Evolutionary conservation across 2,329 filamentous ascomycete species (phyloP).

Genomic region (Colletotrichum costaricense): DNA sequence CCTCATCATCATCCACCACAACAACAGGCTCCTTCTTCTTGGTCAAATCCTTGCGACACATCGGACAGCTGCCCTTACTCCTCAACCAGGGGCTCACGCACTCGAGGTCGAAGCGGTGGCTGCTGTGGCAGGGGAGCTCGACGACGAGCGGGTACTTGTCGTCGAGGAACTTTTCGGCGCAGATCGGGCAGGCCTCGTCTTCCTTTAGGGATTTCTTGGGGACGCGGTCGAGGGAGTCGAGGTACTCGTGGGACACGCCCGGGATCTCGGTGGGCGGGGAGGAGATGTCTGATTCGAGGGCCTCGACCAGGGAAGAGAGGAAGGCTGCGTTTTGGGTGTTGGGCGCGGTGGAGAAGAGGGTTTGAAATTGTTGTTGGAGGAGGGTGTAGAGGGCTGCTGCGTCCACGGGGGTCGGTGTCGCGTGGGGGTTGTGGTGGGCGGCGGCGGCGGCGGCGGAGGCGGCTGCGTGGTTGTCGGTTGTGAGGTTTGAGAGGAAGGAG

Average conservation of each 20-base stretch:
- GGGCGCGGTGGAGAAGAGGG: slow-evolving; percentile 61
- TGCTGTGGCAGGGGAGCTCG: slow-evolving; percentile 69
- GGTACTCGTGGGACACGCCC: slow-evolving; percentile 69
- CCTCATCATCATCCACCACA: slow-evolving; percentile 60
- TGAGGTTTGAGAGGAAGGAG: slow-evolving; percentile 66
- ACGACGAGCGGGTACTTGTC: slow-evolving; percentile 73
- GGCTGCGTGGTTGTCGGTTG: slow-evolving; percentile 37
- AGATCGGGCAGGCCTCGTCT: slow-evolving; percentile 71
- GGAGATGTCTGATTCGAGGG: slow-evolving; percentile 62
- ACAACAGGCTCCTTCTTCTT: slow-evolving; percentile 62
- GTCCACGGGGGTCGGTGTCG: slow-evolving; percentile 70
- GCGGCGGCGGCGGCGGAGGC: slow-evolving; percentile 28
- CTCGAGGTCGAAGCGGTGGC: slow-evolving; percentile 73
- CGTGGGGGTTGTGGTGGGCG: slow-evolving; percentile 63
- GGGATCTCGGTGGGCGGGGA: slow-evolving; percentile 62
- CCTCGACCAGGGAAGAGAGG: slow-evolving; percentile 59
- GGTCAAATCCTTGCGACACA: slow-evolving; percentile 70
- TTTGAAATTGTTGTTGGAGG: slow-evolving; percentile 68
- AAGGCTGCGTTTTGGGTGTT: slow-evolving; percentile 59
- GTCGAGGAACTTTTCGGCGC: slow-evolving; percentile 70
- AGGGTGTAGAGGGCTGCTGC: slow-evolving; percentile 68
- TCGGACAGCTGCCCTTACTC: slow-evolving; percentile 72
- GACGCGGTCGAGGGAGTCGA: slow-evolving; percentile 71
- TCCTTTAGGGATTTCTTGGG: slow-evolving; percentile 58
- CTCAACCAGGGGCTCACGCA: slow-evolving; percentile 74